Evolutionary conservation across 1,284 basidiomycete genomes (phyloP), one percentile per base, ranked within the genome.

Genomic region (Schizopora paradoxa): DNA sequence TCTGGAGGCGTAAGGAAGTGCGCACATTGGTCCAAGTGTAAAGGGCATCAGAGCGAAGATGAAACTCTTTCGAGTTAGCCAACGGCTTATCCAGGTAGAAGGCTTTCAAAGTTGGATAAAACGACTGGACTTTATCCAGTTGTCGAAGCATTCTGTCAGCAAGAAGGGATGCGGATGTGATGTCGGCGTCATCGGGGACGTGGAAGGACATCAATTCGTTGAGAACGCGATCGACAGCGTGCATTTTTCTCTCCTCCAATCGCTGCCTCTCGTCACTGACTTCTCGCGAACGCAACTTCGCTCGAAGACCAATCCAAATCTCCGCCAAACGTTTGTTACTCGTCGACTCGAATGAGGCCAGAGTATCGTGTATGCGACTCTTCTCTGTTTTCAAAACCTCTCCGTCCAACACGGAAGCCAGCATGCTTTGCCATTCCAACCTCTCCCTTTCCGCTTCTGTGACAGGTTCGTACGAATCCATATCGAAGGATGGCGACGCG

Each of bases 371-470:
- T 54, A 94, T 93, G 47, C 94, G 81, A 16, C 86, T 87, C 66
- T 91, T 95, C 67, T 97, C 94, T 2, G 88, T 86, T 61, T 86
- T 90, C 49, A 98, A 75, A 5, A 98, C 92, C 59, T 97, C 92
- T 11, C 94, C 93, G 29, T 82, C 81, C 25, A 98, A 73, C 18
- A 97, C 93, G 29, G 91, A 94, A 6, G 89, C 81, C 31, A 97
- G 77, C 83, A 96, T 89, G 29, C 86, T 86, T 64, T 94, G 91
- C 93, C 93, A 97, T 64, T 94, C 92, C 37, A 94, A 68, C 22
- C 93, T 76, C 56, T 92, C 89, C 51, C 77, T 74, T 55, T 90
- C 86, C 56, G 87, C 82, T 35, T 77, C 65, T 6, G 78, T 82
- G 32, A 75, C 71, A 28, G 82, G 79, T 51, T 80, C 73, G 44